Conservation (phyloP, 495 filamentous ascomycete species). For the Aspergillus hancockii region DNA sequence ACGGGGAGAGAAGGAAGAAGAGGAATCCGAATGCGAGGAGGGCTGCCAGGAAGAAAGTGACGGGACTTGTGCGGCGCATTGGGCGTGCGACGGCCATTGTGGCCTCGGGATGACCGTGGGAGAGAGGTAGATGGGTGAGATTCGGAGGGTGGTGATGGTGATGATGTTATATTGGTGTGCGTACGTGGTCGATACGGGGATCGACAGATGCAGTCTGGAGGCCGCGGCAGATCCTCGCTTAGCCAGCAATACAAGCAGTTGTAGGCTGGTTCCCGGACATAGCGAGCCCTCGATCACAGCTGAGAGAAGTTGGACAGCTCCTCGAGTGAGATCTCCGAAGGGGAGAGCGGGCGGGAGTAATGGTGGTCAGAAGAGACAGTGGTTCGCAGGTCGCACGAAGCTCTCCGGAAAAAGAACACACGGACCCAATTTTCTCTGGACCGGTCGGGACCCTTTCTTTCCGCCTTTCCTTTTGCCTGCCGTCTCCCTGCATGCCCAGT, state of each 20-base stretch:
- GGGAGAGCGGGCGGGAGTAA: not conserved
- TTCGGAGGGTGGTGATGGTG: not conserved
- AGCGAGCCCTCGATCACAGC: not conserved
- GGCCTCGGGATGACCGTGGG: constrained; percentile 13
- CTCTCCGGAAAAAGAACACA: constrained; percentile 5
- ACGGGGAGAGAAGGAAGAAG: constrained; percentile 61
- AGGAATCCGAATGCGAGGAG: constrained; percentile 65
- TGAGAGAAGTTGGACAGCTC: not conserved
- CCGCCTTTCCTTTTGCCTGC: not conserved
- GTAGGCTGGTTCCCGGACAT: not conserved
- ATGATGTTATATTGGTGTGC: not conserved
- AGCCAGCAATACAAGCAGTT: constrained; percentile 4
- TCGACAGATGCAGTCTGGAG: constrained; percentile 1
- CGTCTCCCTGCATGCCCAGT: not conserved
- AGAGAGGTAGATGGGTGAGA: not conserved
- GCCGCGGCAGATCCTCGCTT: constrained; percentile 6
- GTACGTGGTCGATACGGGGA: constrained; percentile 11
- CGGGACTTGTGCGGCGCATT: constrained; percentile 67
- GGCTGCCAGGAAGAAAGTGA: constrained; percentile 62
- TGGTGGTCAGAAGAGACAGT: not conserved
- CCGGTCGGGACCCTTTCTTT: not conserved
- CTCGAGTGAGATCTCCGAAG: not conserved
- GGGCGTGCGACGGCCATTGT: constrained; percentile 57
- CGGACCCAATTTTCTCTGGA: constrained; percentile 1
- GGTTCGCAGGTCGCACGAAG: not conserved